Evolutionary conservation across 352 stramenopile genomes (phyloP), one percentile per base, ranked within the genome.

Genomic region (Globisporangium okanoganense): DNA sequence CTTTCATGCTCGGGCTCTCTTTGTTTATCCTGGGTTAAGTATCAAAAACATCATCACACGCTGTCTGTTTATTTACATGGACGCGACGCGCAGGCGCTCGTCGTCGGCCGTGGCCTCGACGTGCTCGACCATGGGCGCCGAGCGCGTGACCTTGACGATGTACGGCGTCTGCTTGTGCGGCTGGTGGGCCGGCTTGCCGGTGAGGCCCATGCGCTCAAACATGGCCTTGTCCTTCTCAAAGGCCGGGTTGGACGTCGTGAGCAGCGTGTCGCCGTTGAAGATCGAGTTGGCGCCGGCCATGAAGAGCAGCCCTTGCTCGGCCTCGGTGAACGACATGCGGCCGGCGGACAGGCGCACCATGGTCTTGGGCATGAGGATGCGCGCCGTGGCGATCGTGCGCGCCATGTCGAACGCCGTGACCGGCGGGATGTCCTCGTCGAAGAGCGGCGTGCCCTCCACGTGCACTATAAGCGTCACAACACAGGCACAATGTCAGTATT

Each of bases 241-340:
- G 63, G 93, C 95, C 22, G 95, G 95, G 81, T 99, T 99, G 59
- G 87, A 73, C 18, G 97, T 99, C 31, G 97, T 99, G 41, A 99
- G 78, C 45, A 99, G 82, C 73, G 95, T 98, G 78, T 99, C 97
- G 33, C 97, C 97, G 75, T 98, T 99, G 71, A 99, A 99, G 75
- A 99, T 99, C 59, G 93, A 98, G 85, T 99, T 99, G 58, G 97
- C 97, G 20, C 97, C 97, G 6, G 95, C 95, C 78, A 98, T 95
- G 80, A 99, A 99, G 78, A 98, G 97, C 56, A 98, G 73, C 7
- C 82, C 97, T 73, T 99, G 96, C 70, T 98, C 97, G 5, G 94
- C 94, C 65, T 99, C 86, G 56, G 88, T 95, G 73, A 99, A 99
- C 45, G 92, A 97, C 66, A 99, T 88, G 64, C 97, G 88, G n/a